Conservation (phyloP, 1,284 basidiomycete genomes). For the Apiotrichum brassicae region DNA sequence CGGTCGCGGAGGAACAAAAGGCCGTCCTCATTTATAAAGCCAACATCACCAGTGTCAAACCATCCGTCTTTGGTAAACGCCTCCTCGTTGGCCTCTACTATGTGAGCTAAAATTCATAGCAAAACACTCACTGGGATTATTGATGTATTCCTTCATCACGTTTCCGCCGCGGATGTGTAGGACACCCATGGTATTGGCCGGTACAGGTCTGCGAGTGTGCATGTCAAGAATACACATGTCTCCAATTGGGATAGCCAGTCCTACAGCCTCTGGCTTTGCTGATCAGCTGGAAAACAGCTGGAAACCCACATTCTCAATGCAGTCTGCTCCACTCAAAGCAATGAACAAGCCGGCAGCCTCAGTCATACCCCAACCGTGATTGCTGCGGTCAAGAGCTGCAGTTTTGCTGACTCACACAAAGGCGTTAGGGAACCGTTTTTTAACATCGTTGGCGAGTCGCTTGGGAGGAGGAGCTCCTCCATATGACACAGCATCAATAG, state of each 20-base stretch:
- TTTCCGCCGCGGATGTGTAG: conserved; percentile 37
- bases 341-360: conserved; percentile 10
- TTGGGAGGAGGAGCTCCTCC: conserved; percentile 40
- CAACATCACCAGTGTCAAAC: conserved; percentile 43
- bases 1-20: conserved; percentile 26
- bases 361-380: conserved; percentile 16
- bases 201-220: conserved; percentile 19
- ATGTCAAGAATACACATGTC: conserved; percentile 34
- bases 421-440: conserved; percentile 27
- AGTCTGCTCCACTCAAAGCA: conserved; percentile 22
- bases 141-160: conserved; percentile 40
- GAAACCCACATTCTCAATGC: conserved; percentile 15
- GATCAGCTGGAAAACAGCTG: not conserved
- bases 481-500: conserved; percentile 36
- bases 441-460: conserved; percentile 28
- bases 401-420: not conserved
- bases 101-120: not conserved
- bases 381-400: not conserved
- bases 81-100: conserved; percentile 11
- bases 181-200: conserved; percentile 24
- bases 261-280: conserved; percentile 19
- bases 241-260: conserved; percentile 35
- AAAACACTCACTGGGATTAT: conserved; percentile 6
- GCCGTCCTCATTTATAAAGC: conserved; percentile 30
- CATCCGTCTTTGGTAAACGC: conserved; percentile 33